These are phyloP conservation scores for Corynascus novoguineensis DNA, from an alignment of 495 filamentous ascomycete species.

Conservation along the genomic window DNA sequence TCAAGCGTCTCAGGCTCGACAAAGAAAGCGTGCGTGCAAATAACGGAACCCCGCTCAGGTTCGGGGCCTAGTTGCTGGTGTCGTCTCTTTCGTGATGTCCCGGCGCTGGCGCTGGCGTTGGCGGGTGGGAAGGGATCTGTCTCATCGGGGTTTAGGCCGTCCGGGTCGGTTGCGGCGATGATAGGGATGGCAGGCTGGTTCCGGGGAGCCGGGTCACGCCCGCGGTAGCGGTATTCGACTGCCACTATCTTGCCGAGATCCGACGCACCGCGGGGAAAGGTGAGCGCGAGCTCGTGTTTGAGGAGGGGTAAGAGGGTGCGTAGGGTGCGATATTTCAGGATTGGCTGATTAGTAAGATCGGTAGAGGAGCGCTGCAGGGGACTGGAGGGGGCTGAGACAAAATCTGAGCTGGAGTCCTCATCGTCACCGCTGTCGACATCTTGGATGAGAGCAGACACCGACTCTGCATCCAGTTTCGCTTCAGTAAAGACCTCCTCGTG, in stretches of 20 bases:
- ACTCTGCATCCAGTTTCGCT: conserved; percentile 16
- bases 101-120: background rate
- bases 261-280: conserved; percentile 48
- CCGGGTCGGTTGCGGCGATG: conserved; percentile 2
- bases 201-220: conserved; percentile 2
- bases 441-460: background rate
- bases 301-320: conserved; percentile 37
- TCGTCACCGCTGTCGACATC: conserved; percentile 9
- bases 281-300: conserved; percentile 46
- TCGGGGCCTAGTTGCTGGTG: background rate
- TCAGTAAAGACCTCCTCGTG: conserved; percentile 53
- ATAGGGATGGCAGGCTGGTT: background rate
- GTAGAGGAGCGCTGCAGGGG: conserved; percentile 28
- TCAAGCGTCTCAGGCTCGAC: conserved; percentile 60
- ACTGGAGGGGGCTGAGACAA: conserved; percentile 31
- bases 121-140: background rate
- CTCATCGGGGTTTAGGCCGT: background rate
- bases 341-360: background rate
- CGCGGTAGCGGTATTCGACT: conserved; percentile 55
- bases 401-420: background rate
- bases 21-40: conserved; percentile 64
- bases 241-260: conserved; percentile 53
- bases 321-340: conserved; percentile 36
- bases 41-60: conserved; percentile 31
- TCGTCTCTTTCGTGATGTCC: background rate